These are phyloP conservation scores for Ogataea pignaliae DNA, from an alignment of 805 yeast genomes.

Conservation along the genomic window DNA sequence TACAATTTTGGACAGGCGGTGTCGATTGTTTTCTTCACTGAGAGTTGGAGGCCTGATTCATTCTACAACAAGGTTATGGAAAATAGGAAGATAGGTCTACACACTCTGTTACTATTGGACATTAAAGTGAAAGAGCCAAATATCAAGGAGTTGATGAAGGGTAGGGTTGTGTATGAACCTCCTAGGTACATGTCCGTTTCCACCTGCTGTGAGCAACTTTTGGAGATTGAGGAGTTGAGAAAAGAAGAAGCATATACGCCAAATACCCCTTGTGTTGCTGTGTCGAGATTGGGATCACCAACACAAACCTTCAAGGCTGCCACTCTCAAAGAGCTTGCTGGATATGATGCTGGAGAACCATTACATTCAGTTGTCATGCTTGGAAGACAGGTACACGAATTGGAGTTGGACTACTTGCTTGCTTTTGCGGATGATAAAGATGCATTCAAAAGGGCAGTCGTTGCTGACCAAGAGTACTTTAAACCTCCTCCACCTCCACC, in stretches of 20 bases:
- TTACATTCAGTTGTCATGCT: slow-evolving; percentile 85
- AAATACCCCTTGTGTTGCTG: slow-evolving; percentile 89
- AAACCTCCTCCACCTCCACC: slow-evolving; percentile 52
- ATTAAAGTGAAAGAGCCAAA: slow-evolving; percentile 97
- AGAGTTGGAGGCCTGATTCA: slow-evolving; percentile 93
- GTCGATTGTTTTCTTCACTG: slow-evolving; percentile 94
- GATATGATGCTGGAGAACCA: slow-evolving; percentile 91
- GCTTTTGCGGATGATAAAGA: slow-evolving; percentile 66
- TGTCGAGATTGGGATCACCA: slow-evolving; percentile 88
- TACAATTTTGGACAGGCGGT: slow-evolving; percentile 96
- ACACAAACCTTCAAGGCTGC: slow-evolving; percentile 80
- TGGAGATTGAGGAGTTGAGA: slow-evolving; percentile 81
- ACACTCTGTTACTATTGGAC: slow-evolving; percentile 82
- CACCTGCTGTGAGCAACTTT: slow-evolving; percentile 81
- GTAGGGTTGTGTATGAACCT: slow-evolving; percentile 88
- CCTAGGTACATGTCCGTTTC: slow-evolving; percentile 94
- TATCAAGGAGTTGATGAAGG: slow-evolving; percentile 89
- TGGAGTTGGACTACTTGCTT: slow-evolving; percentile 80
- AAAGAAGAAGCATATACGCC: slow-evolving; percentile 76
- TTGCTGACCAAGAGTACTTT: slow-evolving; percentile 62
- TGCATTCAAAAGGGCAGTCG: slow-evolving; percentile 43
- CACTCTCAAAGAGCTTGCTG: slow-evolving; percentile 68
- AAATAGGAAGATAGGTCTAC: slow-evolving; percentile 85
- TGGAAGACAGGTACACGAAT: slow-evolving; percentile 91
- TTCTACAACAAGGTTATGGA: slow-evolving; percentile 88